phyloP scores from a whole-genome alignment of 139 green algal genomes.

The Marvania coccoides region DNA sequence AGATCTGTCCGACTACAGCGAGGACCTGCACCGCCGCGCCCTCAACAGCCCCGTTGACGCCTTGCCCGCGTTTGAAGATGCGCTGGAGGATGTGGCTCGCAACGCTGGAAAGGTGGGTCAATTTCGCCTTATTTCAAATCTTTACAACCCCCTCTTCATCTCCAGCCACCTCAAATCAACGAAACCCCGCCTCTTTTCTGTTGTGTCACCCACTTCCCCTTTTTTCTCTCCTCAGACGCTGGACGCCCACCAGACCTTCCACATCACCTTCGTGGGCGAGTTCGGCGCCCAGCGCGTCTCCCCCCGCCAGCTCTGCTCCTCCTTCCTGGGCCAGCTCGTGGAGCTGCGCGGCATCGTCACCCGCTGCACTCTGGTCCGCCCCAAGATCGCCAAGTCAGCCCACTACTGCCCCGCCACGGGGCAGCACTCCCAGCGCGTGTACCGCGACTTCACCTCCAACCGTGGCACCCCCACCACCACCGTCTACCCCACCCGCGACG shows the following conservation, averaged over 20 bases:
- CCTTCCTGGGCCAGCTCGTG: slow-evolving; percentile 77
- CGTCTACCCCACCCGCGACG: slow-evolving; percentile 75
- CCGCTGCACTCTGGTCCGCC: slow-evolving; percentile 77
- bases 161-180: too few species aligned
- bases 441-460: slow-evolving; percentile 83
- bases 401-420: slow-evolving; percentile 83
- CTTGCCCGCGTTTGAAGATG: slow-evolving; percentile 81
- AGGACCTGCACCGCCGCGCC: slow-evolving; percentile 54
- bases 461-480: slow-evolving; percentile 56
- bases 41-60: slow-evolving; percentile 65
- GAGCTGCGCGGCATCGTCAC: slow-evolving; percentile 94
- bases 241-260: slow-evolving; percentile 35
- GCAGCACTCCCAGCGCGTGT: slow-evolving; percentile 66
- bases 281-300: slow-evolving; percentile 84
- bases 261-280: slow-evolving; percentile 77
- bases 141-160: too few species aligned
- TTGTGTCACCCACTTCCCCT: background rate
- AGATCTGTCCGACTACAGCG: slow-evolving; percentile 74
- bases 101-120: too few species aligned
- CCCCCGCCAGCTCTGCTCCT: slow-evolving; percentile 70
- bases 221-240: slow-evolving; percentile 21
- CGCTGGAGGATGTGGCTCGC: slow-evolving; percentile 62
- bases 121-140: too few species aligned
- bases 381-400: slow-evolving; percentile 80
- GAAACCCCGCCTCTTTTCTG: background rate